Percentiles rank a stretch among this genome's conserved stretches.
phyloP scores from a whole-genome alignment of 129 eudicot genomes.

The Glebionis coronaria region DNA sequence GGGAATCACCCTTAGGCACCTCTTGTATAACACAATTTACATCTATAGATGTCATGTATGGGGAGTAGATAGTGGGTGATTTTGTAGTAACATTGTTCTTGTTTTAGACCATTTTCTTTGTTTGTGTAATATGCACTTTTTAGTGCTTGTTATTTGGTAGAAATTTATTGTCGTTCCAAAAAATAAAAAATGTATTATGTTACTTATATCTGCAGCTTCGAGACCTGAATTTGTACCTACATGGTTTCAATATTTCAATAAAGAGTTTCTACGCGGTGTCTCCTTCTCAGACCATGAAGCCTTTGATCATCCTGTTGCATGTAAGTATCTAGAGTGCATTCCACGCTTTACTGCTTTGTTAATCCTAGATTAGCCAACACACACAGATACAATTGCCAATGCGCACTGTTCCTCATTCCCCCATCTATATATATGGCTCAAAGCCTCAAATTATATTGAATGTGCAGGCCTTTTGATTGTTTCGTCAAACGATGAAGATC shows the following conservation, averaged over 20 bases:
- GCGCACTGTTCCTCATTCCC: not conserved
- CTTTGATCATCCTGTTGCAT: slow-evolving; percentile 97
- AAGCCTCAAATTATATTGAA: slow-evolving; percentile 1
- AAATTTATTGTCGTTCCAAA: too few species aligned
- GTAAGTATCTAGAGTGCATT: slow-evolving; percentile 40
- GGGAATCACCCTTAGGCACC: too few species aligned
- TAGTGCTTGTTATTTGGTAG: too few species aligned
- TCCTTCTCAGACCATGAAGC: slow-evolving; percentile 98
- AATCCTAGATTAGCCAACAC: not conserved
- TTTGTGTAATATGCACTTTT: too few species aligned
- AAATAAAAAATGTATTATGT: not conserved
- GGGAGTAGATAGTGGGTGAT: too few species aligned
- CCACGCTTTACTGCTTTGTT: not conserved
- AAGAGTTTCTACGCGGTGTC: slow-evolving; percentile 71
- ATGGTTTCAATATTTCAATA: slow-evolving; percentile 78
- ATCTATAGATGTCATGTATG: too few species aligned
- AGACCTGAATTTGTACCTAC: slow-evolving; percentile 63
- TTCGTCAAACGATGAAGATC: slow-evolving; percentile 81
- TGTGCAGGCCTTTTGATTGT: slow-evolving; percentile 89
- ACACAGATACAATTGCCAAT: too few species aligned
- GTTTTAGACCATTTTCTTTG: too few species aligned
- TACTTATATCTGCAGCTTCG: slow-evolving; percentile 49
- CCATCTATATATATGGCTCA: not conserved
- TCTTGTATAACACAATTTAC: too few species aligned
- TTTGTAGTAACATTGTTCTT: too few species aligned